phyloP scores from a whole-genome alignment of 768 basidiomycete species.

The Lepiota venenata region DNA sequence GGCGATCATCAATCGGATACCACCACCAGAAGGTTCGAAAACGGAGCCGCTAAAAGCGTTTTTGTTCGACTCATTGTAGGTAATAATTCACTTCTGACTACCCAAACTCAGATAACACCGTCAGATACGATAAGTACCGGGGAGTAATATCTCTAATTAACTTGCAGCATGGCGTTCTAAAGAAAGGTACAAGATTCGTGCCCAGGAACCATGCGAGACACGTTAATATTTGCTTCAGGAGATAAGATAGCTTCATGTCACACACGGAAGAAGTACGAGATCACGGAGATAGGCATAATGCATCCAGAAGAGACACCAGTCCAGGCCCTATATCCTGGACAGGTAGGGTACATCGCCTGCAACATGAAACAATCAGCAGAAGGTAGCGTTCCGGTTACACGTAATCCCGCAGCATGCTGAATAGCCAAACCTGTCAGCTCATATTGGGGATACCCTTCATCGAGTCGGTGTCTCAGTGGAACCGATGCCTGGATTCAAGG shows the following conservation, averaged over 20 bases:
- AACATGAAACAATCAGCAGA: conserved; percentile 98
- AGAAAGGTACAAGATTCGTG: conserved; percentile 56
- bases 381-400: conserved; percentile 42
- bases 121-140: conserved; percentile 90
- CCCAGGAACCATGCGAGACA: neutral
- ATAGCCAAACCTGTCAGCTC: conserved; percentile 46
- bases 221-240: conserved; percentile 40
- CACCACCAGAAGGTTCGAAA: conserved; percentile 62
- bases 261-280: conserved; percentile 85
- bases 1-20: conserved; percentile 82
- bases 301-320: conserved; percentile 87
- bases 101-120: conserved; percentile 12
- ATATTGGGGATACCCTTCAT: conserved; percentile 92
- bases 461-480: conserved; percentile 69
- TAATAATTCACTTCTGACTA: conserved; percentile 21
- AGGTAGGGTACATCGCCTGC: conserved; percentile 88
- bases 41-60: conserved; percentile 72
- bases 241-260: conserved; percentile 87
- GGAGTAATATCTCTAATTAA: conserved; percentile 93
- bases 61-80: conserved; percentile 87
- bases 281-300: conserved; percentile 86
- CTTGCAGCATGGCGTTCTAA: conserved; percentile 74
- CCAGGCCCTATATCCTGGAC: conserved; percentile 63
- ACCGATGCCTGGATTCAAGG: conserved; percentile 88
- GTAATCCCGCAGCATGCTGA: neutral